phyloP scores from a whole-genome alignment of 2,329 filamentous ascomycete genomes.

The Alternaria incomplexa region DNA sequence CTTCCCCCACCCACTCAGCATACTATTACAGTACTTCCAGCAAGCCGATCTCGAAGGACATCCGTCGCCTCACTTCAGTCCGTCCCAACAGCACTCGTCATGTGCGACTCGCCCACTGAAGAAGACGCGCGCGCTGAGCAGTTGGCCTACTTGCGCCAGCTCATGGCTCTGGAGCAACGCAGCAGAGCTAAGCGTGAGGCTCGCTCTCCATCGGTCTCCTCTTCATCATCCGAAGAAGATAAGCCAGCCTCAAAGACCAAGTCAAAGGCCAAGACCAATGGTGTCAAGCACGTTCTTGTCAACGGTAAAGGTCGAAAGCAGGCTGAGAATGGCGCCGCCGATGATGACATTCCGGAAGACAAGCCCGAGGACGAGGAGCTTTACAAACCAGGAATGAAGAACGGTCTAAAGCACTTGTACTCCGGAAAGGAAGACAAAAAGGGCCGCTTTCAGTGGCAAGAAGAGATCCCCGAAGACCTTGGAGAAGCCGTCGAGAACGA shows the following conservation, averaged over 20 bases:
- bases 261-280: constrained; percentile 4
- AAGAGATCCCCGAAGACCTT: constrained; percentile 42
- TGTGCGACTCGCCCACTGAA: constrained; percentile 9
- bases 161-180: neutral
- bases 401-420: constrained; percentile 57
- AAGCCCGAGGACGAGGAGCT: constrained; percentile 18
- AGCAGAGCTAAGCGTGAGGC: neutral
- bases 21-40: neutral
- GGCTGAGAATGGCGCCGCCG: neutral
- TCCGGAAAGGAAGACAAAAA: constrained; percentile 53
- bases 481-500: constrained; percentile 61
- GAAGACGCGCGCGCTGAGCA: neutral
- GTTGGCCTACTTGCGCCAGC: neutral
- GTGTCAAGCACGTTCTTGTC: constrained; percentile 17
- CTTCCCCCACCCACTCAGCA: neutral
- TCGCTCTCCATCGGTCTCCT: neutral
- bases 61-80: neutral
- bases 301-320: constrained; percentile 14
- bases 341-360: constrained; percentile 4
- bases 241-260: neutral
- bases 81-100: neutral
- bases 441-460: constrained; percentile 43
- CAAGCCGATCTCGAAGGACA: neutral
- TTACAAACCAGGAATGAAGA: constrained; percentile 47
- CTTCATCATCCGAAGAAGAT: constrained; percentile 8